Conservation (phyloP, 805 yeast species). For the Metschnikowia kunwiensis region DNA sequence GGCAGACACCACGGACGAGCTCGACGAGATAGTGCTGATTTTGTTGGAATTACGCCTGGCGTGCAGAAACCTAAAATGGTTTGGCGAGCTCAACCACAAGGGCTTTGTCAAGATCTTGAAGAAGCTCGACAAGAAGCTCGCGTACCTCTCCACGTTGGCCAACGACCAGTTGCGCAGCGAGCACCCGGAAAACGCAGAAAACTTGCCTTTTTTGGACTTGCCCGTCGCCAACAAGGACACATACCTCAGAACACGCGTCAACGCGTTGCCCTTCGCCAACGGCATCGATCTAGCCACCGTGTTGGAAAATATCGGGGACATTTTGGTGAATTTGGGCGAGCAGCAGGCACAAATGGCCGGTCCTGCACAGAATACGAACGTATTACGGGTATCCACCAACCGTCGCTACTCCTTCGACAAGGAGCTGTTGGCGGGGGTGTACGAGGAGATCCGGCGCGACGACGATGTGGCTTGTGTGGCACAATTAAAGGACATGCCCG, state of each 20-base stretch:
- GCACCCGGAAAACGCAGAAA: slow-evolving; percentile 3
- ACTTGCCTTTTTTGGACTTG: slow-evolving; percentile 18
- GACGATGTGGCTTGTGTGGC: slow-evolving; percentile 43
- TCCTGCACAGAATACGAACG: slow-evolving; percentile 10
- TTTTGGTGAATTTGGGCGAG: slow-evolving; percentile 53
- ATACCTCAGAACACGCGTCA: slow-evolving; percentile 59
- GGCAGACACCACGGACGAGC: slow-evolving; percentile 38
- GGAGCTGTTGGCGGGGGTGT: slow-evolving; percentile 21
- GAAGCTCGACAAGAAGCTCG: slow-evolving; percentile 78
- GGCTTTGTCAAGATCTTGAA: slow-evolving; percentile 87
- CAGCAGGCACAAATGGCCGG: slow-evolving; percentile 18
- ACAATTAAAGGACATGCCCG: slow-evolving; percentile 37
- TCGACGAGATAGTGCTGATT: slow-evolving; percentile 45
- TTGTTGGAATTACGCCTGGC: slow-evolving; percentile 72
- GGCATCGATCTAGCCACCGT: slow-evolving; percentile 56
- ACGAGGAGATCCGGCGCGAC: slow-evolving; percentile 34
- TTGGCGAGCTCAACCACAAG: slow-evolving; percentile 85
- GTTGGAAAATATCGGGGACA: slow-evolving; percentile 50
- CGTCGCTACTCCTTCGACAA: slow-evolving; percentile 27
- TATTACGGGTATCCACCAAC: slow-evolving; percentile 23
- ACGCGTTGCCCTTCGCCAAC: slow-evolving; percentile 74
- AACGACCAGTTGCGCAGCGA: slow-evolving; percentile 19
- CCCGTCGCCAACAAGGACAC: slow-evolving; percentile 37
- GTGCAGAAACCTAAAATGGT: slow-evolving; percentile 87
- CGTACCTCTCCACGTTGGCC: slow-evolving; percentile 23